phyloP scores from a whole-genome alignment of 352 stramenopile genomes.

The Achlya hypogyna region DNA sequence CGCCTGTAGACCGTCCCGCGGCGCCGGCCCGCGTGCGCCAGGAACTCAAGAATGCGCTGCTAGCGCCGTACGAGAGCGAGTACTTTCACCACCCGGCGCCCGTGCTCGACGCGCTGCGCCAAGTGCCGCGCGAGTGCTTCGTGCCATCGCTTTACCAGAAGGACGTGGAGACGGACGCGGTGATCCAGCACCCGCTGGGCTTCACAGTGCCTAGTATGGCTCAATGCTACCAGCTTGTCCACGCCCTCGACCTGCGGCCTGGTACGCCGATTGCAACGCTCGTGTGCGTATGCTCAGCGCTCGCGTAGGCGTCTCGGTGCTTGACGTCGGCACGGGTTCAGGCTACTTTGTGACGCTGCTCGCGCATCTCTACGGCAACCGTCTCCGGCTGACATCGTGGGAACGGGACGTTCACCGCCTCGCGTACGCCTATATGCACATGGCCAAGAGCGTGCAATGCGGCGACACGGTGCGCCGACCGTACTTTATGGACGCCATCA shows the following conservation, averaged over 20 bases:
- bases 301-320: constrained; percentile 4
- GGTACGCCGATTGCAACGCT: neutral
- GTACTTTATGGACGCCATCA: constrained; percentile 10
- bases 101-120: neutral
- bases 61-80: neutral
- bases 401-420: constrained; percentile 11
- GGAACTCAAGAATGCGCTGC: neutral
- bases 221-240: constrained; percentile 8
- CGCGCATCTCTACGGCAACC: constrained; percentile 6
- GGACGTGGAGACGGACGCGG: constrained; percentile 1
- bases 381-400: constrained; percentile 5
- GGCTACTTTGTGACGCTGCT: constrained; percentile 18
- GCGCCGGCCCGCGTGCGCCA: neutral
- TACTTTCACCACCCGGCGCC: neutral
- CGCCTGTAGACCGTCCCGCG: neutral
- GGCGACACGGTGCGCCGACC: neutral
- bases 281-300: neutral
- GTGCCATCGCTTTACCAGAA: constrained; percentile 12
- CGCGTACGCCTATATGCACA: constrained; percentile 18
- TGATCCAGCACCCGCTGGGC: constrained; percentile 8
- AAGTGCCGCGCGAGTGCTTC: constrained; percentile 15
- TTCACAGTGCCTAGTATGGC: constrained; percentile 14
- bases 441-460: constrained; percentile 13
- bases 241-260: constrained; percentile 7
- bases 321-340: constrained; percentile 17